Conservation (phyloP, 768 basidiomycete genomes). For the Thelephora ganbajun region DNA sequence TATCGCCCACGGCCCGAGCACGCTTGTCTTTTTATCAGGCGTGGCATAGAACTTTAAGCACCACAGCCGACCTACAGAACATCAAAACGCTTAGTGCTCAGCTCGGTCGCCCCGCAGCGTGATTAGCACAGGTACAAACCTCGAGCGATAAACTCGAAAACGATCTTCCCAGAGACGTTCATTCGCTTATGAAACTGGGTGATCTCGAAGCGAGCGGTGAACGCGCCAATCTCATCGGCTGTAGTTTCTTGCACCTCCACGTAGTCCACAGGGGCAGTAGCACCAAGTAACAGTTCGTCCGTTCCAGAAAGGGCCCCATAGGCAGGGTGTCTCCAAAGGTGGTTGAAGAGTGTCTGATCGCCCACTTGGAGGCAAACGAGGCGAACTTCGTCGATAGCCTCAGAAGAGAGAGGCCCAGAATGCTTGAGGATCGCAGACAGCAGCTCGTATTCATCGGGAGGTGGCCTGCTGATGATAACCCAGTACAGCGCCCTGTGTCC, state of each 20-base stretch:
- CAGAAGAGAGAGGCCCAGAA: constrained; percentile 27
- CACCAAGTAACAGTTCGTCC: constrained; percentile 32
- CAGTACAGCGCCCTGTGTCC: constrained; percentile 57
- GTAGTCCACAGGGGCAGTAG: constrained; percentile 24
- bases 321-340: constrained; percentile 35
- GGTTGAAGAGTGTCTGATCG: constrained; percentile 47
- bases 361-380: constrained; percentile 52
- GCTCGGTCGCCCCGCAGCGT: not conserved
- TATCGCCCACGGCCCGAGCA: constrained; percentile 24
- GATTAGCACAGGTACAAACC: constrained; percentile 16
- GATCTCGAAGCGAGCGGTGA: constrained; percentile 36
- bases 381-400: constrained; percentile 44
- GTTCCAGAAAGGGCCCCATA: constrained; percentile 37
- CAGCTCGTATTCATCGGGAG: constrained; percentile 16
- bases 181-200: constrained; percentile 57
- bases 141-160: constrained; percentile 55
- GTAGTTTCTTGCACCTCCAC: constrained; percentile 38
- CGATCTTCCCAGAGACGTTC: constrained; percentile 41
- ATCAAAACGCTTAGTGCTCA: not conserved
- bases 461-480: constrained; percentile 48
- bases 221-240: constrained; percentile 32
- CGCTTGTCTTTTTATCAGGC: constrained; percentile 1
- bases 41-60: constrained; percentile 27
- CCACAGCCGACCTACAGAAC: constrained; percentile 40
- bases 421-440: constrained; percentile 39